Evolutionary conservation across 805 yeast genomes (phyloP), one percentile per base, ranked within the genome.

Genomic region (Kodamaea nitidulidarum): DNA sequence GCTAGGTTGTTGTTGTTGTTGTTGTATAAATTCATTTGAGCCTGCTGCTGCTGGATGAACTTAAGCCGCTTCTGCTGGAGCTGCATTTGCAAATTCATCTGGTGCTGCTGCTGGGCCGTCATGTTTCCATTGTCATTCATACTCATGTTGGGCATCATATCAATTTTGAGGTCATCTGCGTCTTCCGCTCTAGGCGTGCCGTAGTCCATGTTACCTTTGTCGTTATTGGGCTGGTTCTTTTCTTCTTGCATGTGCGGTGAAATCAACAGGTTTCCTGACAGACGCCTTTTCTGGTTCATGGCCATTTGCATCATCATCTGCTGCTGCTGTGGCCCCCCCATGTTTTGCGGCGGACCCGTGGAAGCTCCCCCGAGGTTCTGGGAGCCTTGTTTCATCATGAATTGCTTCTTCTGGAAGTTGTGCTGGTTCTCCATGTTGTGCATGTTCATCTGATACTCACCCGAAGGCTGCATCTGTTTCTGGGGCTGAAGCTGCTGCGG

Each of bases 371-470:
- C n/a, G n/a, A n/a, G n/a, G n/a, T n/a, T n/a, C n/a, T 20, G 22
- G 22, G 22, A 20, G 22, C 22, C 22, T 30, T 38, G 47, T 47
- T 45, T 36, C 41, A 47, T 22, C 43, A 46, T 15, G 15, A 44
- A 39, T 25, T 57, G 49, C 45, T 49, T 32, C 49, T 54, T 38
- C 28, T 44, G 51, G 11, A 46, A 25, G 33, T 44, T 45, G 17
- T 47, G 43, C 26, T 43, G 50, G 36, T 41, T 45, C 29, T 41
- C 49, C 49, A 47, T 43, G 9, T 44, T 35, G 32, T 36, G 18
- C 15, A 45, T 27, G 38, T 49, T 53, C 37, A 45, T 38, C 40
- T 56, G 59, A 40, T 54, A 53, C 15, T 56, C 60, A 28, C 41
- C 48, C 14, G 53, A 44, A 8, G 51, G 49, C 32, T 52, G 51